phyloP scores from a whole-genome alignment of 2,329 filamentous ascomycete species.

The Colletotrichum australisinense region DNA sequence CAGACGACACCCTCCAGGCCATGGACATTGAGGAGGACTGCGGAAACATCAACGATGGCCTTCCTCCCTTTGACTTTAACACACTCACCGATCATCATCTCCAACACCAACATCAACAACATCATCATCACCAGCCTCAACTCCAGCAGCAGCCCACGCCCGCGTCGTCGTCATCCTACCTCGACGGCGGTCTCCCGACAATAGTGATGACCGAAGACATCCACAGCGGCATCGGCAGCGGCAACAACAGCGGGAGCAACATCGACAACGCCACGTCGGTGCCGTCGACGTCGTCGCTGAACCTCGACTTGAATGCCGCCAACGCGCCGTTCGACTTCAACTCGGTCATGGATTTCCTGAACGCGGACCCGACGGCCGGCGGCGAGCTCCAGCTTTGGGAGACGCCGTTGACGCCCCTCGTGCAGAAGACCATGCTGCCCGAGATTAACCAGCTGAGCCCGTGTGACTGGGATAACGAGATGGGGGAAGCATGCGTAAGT shows the following conservation, averaged over 20 bases:
- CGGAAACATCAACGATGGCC: neutral
- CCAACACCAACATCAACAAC: constrained; percentile 2
- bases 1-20: constrained; percentile 18
- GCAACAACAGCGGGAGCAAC: neutral
- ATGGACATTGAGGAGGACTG: constrained; percentile 28
- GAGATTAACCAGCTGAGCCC: constrained; percentile 3
- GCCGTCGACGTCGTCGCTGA: constrained; percentile 39
- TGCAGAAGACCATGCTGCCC: constrained; percentile 16
- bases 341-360: constrained; percentile 34
- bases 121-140: neutral
- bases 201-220: constrained; percentile 14
- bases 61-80: constrained; percentile 27
- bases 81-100: constrained; percentile 8
- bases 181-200: constrained; percentile 1
- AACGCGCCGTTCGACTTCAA: constrained; percentile 46
- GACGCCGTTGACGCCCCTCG: constrained; percentile 18
- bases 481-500: constrained; percentile 16
- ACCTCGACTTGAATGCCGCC: constrained; percentile 28
- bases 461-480: constrained; percentile 10
- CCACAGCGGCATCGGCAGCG: neutral
- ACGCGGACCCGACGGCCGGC: constrained; percentile 22
- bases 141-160: constrained; percentile 3
- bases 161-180: constrained; percentile 3
- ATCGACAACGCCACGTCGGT: constrained; percentile 19
- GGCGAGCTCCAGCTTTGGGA: constrained; percentile 33